Conservation (phyloP, 768 basidiomycete species). For the Lentinus brumalis region DNA sequence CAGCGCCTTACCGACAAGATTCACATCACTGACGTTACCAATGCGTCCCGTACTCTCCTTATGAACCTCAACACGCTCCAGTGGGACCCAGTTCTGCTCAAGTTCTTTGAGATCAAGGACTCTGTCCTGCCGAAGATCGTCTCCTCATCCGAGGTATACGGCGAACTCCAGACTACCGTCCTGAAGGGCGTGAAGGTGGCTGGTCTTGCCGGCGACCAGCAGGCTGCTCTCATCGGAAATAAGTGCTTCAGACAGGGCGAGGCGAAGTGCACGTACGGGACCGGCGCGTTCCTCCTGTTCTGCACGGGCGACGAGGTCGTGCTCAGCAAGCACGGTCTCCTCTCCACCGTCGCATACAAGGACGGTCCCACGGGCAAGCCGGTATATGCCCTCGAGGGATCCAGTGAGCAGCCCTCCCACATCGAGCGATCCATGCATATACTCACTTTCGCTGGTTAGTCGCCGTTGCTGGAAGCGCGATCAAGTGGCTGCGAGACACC, state of each 20-base stretch:
- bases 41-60: constrained; percentile 94
- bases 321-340: constrained; percentile 79
- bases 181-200: constrained; percentile 82
- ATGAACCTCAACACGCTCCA: constrained; percentile 78
- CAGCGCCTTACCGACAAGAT: constrained; percentile 58
- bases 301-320: constrained; percentile 90
- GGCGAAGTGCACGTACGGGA: constrained; percentile 98
- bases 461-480: background rate
- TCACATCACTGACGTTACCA: constrained; percentile 92
- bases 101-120: constrained; percentile 81
- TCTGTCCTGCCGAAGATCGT: constrained; percentile 86
- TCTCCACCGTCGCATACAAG: constrained; percentile 94
- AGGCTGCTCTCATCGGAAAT: constrained; percentile 94
- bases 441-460: background rate
- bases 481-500: constrained; percentile 79
- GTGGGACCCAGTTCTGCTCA: constrained; percentile 82
- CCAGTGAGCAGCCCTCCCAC: constrained; percentile 56
- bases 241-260: constrained; percentile 91
- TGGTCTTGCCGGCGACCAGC: constrained; percentile 97
- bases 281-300: constrained; percentile 95
- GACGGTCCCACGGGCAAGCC: constrained; percentile 77
- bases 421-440: background rate
- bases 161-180: constrained; percentile 65
- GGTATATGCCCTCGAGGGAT: constrained; percentile 93
- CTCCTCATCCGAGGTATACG: constrained; percentile 92